Percentiles rank a stretch among this genome's conserved stretches.
These are phyloP conservation scores for Leccinum ambiguum DNA, from an alignment of 1,284 basidiomycete species.

Conservation along the genomic window DNA sequence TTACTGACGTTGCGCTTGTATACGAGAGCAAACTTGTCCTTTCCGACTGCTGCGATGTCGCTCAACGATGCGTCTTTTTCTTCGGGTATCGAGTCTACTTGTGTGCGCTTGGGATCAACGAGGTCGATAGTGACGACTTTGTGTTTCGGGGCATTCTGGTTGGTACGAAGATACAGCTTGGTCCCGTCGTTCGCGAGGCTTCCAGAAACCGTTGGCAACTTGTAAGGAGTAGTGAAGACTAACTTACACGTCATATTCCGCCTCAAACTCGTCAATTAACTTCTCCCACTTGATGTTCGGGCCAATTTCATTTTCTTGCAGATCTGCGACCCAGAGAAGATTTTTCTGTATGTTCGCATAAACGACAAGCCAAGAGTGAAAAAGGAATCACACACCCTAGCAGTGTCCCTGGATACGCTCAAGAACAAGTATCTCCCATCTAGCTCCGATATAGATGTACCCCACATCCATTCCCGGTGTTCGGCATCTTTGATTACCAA, in stretches of 20 bases:
- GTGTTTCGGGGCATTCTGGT: slow-evolving; percentile 63
- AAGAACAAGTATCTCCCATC: slow-evolving; percentile 68
- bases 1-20: slow-evolving; percentile 73
- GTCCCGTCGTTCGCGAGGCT: slow-evolving; percentile 72
- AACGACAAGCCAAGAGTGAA: slow-evolving; percentile 3
- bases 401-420: slow-evolving; percentile 58
- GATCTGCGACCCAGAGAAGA: slow-evolving; percentile 71
- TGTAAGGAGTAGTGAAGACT: slow-evolving; percentile 1
- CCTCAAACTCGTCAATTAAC: slow-evolving; percentile 62
- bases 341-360: slow-evolving; percentile 54
- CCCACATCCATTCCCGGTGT: slow-evolving; percentile 71
- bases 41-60: slow-evolving; percentile 50
- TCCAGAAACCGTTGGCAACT: slow-evolving; percentile 2
- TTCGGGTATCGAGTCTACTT: slow-evolving; percentile 72
- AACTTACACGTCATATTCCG: slow-evolving; percentile 61
- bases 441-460: slow-evolving; percentile 50
- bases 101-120: slow-evolving; percentile 45
- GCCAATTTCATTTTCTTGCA: slow-evolving; percentile 56
- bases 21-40: slow-evolving; percentile 60
- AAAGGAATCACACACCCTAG: slow-evolving; percentile 45
- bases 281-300: slow-evolving; percentile 71
- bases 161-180: slow-evolving; percentile 65
- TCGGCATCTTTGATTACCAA: slow-evolving; percentile 63
- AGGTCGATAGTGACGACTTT: slow-evolving; percentile 71
- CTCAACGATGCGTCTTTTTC: slow-evolving; percentile 62